Percentiles rank a stretch among this genome's conserved stretches.
These are phyloP conservation scores for Vigna mungo DNA, from an alignment of 306 rosid genomes.

Conservation along the genomic window DNA sequence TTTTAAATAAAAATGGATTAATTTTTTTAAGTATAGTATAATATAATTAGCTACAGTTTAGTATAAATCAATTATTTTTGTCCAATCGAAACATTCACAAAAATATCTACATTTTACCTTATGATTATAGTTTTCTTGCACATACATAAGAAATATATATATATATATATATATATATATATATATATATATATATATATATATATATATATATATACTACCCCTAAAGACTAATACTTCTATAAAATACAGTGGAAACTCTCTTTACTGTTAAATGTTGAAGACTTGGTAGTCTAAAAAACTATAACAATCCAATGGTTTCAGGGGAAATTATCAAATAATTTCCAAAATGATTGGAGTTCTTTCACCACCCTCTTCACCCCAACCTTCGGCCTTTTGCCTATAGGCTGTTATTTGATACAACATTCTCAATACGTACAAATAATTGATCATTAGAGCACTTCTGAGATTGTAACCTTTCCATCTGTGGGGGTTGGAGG, in stretches of 20 bases:
- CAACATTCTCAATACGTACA: slow-evolving; percentile 10
- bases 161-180: neutral
- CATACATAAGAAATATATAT: neutral
- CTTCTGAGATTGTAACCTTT: neutral
- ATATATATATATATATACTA: neutral
- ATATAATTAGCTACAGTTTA: no score
- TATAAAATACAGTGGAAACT: neutral
- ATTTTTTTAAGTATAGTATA: no score
- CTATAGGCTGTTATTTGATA: slow-evolving; percentile 17
- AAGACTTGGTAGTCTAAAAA: neutral
- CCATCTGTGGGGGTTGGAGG: neutral
- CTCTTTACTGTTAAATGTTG: neutral
- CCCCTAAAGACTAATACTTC: neutral
- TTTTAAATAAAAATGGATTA: no score
- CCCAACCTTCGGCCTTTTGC: neutral
- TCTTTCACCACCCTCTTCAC: slow-evolving; percentile 6
- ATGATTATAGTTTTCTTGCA: neutral
- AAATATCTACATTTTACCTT: no score
- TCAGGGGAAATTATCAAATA: neutral
- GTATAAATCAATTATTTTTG: no score
- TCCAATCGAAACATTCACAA: no score
- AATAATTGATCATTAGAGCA: slow-evolving; percentile 18
- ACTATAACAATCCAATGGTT: neutral
- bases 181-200: neutral
- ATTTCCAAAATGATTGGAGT: neutral